These are phyloP conservation scores for Teunomyces panamensis DNA, from an alignment of 805 yeast species.

Conservation along the genomic window DNA sequence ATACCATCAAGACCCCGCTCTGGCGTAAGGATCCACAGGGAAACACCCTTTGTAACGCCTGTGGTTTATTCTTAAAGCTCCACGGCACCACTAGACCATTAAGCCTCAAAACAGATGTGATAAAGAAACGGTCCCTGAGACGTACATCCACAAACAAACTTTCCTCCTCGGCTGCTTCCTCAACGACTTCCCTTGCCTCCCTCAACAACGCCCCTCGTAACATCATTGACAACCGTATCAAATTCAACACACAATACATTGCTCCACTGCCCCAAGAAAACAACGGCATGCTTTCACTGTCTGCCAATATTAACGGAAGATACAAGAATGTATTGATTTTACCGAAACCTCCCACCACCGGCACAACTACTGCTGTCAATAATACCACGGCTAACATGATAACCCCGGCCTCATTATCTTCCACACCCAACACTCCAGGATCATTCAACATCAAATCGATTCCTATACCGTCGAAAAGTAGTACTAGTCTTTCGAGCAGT, in stretches of 20 bases:
- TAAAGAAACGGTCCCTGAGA: conserved; percentile 54
- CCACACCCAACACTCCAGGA: conserved; percentile 14
- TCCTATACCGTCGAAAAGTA: conserved; percentile 24
- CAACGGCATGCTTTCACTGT: not conserved
- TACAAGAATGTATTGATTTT: conserved; percentile 39
- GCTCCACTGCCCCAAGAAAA: not conserved
- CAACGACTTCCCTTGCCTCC: not conserved
- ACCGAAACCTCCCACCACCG: conserved; percentile 32
- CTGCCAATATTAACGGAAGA: conserved; percentile 11
- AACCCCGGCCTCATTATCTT: conserved; percentile 8
- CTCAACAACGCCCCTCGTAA: not conserved
- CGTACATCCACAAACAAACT: conserved; percentile 13
- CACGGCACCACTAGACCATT: conserved; percentile 64
- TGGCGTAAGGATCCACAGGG: conserved; percentile 63
- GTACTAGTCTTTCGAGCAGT: conserved; percentile 2
- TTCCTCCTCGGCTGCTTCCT: conserved; percentile 5
- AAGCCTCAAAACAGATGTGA: conserved; percentile 54
- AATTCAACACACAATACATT: conserved; percentile 7
- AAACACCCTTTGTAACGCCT: conserved; percentile 61
- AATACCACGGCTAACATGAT: conserved; percentile 6
- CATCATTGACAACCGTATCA: conserved; percentile 4
- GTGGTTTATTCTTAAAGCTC: conserved; percentile 57
- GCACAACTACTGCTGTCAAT: conserved; percentile 2
- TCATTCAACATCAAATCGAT: conserved; percentile 21
- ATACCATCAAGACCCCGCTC: conserved; percentile 57